These are phyloP conservation scores for Fraxinus albicans DNA, from an alignment of 305 asterid species.

Conservation along the genomic window DNA sequence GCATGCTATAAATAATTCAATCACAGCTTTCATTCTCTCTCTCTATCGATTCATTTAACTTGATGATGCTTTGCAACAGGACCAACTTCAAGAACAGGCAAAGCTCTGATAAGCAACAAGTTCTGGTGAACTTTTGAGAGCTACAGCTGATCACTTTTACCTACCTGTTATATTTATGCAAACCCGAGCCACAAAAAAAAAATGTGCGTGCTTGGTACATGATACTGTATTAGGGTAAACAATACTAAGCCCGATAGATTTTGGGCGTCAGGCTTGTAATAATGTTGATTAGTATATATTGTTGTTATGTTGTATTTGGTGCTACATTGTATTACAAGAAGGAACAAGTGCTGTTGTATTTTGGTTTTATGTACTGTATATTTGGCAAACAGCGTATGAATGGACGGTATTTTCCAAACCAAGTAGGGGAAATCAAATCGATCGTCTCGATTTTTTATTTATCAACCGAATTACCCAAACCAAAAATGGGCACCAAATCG, in stretches of 20 bases:
- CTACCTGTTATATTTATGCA: not conserved
- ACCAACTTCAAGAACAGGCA: conserved; percentile 71
- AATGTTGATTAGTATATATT: not conserved
- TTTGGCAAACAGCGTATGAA: not conserved
- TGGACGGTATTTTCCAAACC: not conserved
- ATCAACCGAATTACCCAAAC: not conserved
- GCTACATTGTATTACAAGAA: not conserved
- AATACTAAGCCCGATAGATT: not conserved
- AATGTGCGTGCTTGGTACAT: not conserved
- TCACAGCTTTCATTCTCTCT: not conserved
- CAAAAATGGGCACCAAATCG: not conserved
- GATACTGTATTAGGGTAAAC: not conserved
- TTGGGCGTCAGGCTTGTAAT: not conserved
- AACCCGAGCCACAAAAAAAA: not conserved
- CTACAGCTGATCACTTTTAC: not conserved
- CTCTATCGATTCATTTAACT: conserved; percentile 4
- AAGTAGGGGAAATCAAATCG: not conserved
- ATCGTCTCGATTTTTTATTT: not conserved
- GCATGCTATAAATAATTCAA: not conserved
- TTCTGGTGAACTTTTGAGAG: not conserved
- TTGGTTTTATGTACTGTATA: not conserved
- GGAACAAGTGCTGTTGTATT: not conserved
- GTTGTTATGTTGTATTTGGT: not conserved
- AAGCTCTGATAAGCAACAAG: conserved; percentile 29
- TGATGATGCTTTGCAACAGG: conserved; percentile 41